Percentiles rank a stretch among this genome's conserved stretches.
These are phyloP conservation scores for Leptodontidium sp. DNA, from an alignment of 2,329 filamentous ascomycete genomes.

Conservation along the genomic window DNA sequence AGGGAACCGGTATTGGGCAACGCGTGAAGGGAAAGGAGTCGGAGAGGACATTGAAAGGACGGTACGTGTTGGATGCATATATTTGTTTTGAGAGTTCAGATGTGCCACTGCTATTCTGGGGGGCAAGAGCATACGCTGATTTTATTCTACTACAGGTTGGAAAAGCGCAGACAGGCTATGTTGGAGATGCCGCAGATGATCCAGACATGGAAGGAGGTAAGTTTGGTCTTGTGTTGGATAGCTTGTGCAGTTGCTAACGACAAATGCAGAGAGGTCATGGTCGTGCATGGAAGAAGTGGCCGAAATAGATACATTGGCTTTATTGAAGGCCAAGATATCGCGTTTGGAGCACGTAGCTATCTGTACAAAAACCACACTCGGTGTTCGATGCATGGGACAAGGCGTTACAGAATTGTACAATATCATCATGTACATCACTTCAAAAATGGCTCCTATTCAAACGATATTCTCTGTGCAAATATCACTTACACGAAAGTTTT, in stretches of 20 bases:
- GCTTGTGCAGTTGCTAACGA: slow-evolving; percentile 47
- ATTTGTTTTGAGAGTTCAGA: not conserved
- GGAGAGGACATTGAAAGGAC: slow-evolving; percentile 84
- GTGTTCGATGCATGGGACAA: slow-evolving; percentile 33
- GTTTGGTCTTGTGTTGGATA: slow-evolving; percentile 43
- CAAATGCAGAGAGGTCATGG: slow-evolving; percentile 69
- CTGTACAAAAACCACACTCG: slow-evolving; percentile 39
- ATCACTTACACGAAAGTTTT: not conserved
- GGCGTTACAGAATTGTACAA: slow-evolving; percentile 26
- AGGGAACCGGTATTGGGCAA: slow-evolving; percentile 92
- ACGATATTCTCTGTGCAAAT: not conserved
- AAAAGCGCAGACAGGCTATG: slow-evolving; percentile 91
- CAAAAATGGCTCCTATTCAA: not conserved
- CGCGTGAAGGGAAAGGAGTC: slow-evolving; percentile 94
- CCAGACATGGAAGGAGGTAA: slow-evolving; percentile 89
- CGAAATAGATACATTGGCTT: slow-evolving; percentile 53
- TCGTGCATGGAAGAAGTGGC: slow-evolving; percentile 78
- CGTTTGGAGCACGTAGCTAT: not conserved
- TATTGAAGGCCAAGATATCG: not conserved
- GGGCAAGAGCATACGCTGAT: slow-evolving; percentile 29
- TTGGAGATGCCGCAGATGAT: slow-evolving; percentile 93
- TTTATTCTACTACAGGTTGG: slow-evolving; percentile 65
- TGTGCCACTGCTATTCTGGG: not conserved
- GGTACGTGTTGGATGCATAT: slow-evolving; percentile 56
- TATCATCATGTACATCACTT: slow-evolving; percentile 10